Percentiles rank a stretch among this genome's conserved stretches.
Conservation (phyloP, 139 green algal genomes). For the Closterium sp. region DNA sequence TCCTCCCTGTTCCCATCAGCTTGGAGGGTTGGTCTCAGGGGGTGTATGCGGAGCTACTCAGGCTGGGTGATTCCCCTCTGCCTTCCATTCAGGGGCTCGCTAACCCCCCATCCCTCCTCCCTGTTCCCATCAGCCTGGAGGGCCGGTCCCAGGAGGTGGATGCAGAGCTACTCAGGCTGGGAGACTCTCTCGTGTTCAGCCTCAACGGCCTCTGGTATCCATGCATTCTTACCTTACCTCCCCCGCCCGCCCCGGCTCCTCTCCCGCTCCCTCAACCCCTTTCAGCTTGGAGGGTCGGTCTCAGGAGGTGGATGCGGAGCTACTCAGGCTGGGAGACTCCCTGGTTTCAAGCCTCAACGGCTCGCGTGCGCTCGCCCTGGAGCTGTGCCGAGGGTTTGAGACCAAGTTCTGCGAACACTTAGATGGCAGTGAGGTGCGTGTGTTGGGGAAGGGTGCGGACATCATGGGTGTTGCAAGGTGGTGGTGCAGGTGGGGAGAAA, state of each 20-base stretch:
- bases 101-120: no score
- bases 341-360: conserved; percentile 68
- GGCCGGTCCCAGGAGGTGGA: no score
- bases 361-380: conserved; percentile 62
- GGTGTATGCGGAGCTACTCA: conserved; percentile 74
- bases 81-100: no score
- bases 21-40: not conserved
- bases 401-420: conserved; percentile 48
- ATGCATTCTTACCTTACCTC: no score
- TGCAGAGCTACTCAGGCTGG: conserved; percentile 64
- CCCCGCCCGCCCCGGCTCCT: no score
- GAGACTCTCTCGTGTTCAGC: no score
- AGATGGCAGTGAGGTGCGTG: conserved; percentile 60
- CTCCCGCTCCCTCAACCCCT: no score
- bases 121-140: conserved; percentile 36
- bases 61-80: conserved; percentile 71
- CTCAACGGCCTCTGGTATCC: no score
- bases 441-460: no score
- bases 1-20: no score
- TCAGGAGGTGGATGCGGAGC: conserved; percentile 70
- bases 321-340: conserved; percentile 68
- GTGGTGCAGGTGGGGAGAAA: no score
- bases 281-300: conserved; percentile 27
- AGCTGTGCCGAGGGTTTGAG: conserved; percentile 87
- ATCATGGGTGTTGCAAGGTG: no score